Evolutionary conservation across 2,329 filamentous ascomycete genomes (phyloP).

Genomic region (Aciculosporium take): DNA sequence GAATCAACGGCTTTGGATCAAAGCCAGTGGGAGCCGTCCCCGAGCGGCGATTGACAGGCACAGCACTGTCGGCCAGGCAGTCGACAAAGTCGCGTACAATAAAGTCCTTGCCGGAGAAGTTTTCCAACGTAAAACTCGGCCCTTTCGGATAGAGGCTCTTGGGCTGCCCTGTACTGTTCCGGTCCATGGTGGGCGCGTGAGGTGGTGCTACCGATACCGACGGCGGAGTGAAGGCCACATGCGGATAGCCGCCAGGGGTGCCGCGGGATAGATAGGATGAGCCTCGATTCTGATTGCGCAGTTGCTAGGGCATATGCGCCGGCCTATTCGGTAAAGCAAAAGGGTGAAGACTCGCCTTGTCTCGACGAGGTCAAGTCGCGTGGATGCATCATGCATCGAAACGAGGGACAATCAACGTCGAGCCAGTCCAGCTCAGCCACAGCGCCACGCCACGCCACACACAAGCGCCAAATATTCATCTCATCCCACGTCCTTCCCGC

Average conservation of each 20-base stretch:
- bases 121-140: slow-evolving; percentile 74
- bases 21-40: slow-evolving; percentile 52
- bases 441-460: not conserved
- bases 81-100: slow-evolving; percentile 98
- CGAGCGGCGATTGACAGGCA: slow-evolving; percentile 68
- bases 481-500: not conserved
- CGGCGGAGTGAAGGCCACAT: slow-evolving; percentile 17
- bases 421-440: slow-evolving; percentile 1
- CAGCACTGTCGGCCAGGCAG: slow-evolving; percentile 70
- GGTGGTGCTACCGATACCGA: slow-evolving; percentile 9
- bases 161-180: slow-evolving; percentile 30
- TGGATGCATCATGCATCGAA: not conserved
- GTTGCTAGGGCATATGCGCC: not conserved
- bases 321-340: not conserved
- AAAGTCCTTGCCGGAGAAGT: slow-evolving; percentile 82
- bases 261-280: not conserved
- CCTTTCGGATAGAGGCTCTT: slow-evolving; percentile 62
- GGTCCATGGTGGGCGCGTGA: slow-evolving; percentile 24
- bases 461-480: too few species aligned
- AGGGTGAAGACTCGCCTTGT: not conserved
- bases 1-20: slow-evolving; percentile 91
- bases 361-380: not conserved
- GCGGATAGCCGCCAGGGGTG: slow-evolving; percentile 7
- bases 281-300: not conserved
- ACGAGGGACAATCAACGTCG: not conserved